Base-by-base conservation (phyloP, 768 basidiomycete genomes). In the Pholiota molesta region DNA sequence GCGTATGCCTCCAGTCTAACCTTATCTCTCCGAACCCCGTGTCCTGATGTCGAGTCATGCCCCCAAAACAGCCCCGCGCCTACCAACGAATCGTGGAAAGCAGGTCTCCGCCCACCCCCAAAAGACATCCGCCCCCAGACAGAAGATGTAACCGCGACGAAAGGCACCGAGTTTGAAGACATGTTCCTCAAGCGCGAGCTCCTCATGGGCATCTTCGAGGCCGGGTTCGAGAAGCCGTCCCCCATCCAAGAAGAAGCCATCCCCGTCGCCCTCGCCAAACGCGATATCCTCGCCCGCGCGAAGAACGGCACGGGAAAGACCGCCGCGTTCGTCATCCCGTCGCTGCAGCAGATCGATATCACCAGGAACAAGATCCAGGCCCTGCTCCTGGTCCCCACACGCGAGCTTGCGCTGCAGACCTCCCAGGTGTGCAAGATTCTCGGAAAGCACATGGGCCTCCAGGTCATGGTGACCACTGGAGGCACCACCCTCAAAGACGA, bases 221-320 rank as follows among this genome's bases (percentile, higher is more conserved):
- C 96, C 67, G 97, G 97, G 60, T 97, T 95, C 74, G 97, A 99
- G 78, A 89, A 84, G 68, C 97, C 97, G 45, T 97, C 94, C 26
- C 97, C 97, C 64, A 98, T 99, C 77, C 97, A 99, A 83, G 97
- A 99, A 86, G 94, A 97, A 81, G 93, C 97, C 57, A 98, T 98
- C 70, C 97, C 97, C 59, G 87, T 94, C 69, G 95, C 96, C 40
- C 88, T 99, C 71, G 88, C 92, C 59, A 92, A 91, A 69, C 90
- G 97, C 73, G 97, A 99, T 79, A 78, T 99, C 73, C 91, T 97
- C 67, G 95, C 95, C 44, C 92, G 95, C 66, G 95, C 95, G 59
- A 96, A 97, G 85, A 94, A 95, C 71, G 93, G 97, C 66, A 99
- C 97, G 3, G 97, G 97, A 66, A 95, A 99, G 83, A 99, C 97